Base-by-base conservation (phyloP, 2,329 filamentous ascomycete genomes). In the Saccharata proteae region DNA sequence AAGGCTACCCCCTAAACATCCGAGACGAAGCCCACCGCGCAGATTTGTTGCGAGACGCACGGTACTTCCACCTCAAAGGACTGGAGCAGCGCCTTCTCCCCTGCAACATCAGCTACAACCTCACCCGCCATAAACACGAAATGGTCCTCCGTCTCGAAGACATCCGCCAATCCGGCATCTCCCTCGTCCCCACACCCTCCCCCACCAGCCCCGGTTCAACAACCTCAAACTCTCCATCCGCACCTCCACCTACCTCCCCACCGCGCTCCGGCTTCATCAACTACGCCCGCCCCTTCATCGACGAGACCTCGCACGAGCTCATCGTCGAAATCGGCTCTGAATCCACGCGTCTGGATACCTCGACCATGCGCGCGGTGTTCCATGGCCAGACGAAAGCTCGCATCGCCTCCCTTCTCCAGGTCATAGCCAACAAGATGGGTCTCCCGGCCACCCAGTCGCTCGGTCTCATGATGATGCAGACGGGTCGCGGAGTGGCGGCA, bases 31-130 rank as follows among this genome's bases (percentile, higher is more conserved):
- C 69, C 3, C 88, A 96, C 48, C 76, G 88, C 12, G 66, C 72
- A 14, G 73, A 80, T 36, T 67, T 96, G 3, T 62, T 96, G 2
- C 70, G 81, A 23, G 88, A 96, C 54, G 90, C 83, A 39, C 76
- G 82, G 31, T 96, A 94, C 54, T 94, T 88, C 54, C 84, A 93
- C 52, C 77, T 96, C 44, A 88, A 86, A 49, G 85, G 84, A 0
- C 61, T 94, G 0, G 88, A 96, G 58, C 88, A 96, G 56, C 77
- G 74, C 40, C 64, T 96, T 8, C 79, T 94, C 25, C 74, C 80
- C 1, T 80, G 86, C 52, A 55, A 72, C 16, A 79, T 88, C 38
- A 73, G 67, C 30, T 85, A 74, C 55, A 93, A 94, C 46, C 69
- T 80, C 20, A 59, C 69, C 11, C 69, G 79, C 3, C 62, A 68